Percentiles rank a stretch among this genome's conserved stretches.
Evolutionary conservation across 148 eudicot species (phyloP).

Genomic region (Rhododendron ovatum): DNA sequence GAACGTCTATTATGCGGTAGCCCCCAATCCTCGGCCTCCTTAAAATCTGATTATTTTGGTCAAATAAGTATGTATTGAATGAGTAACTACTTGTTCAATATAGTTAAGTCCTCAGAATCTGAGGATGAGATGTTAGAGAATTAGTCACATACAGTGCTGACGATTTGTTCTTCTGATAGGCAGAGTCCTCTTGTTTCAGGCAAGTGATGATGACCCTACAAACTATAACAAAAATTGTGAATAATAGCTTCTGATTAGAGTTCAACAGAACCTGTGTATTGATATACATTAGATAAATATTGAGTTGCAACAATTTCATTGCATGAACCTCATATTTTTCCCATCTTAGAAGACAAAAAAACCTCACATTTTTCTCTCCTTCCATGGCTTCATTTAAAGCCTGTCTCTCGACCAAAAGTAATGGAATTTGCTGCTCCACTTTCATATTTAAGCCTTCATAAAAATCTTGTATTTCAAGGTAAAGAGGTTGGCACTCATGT

Average conservation of each 20-base stretch:
- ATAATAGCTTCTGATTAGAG: not conserved
- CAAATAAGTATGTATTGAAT: not conserved
- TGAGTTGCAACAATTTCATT: not conserved
- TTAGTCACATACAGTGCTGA: constrained; percentile 61
- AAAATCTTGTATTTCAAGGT: constrained; percentile 90
- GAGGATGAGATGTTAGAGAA: not conserved
- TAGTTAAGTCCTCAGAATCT: not conserved
- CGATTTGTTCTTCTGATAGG: constrained; percentile 95
- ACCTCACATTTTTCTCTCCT: constrained; percentile 83
- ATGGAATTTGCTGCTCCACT: constrained; percentile 85
- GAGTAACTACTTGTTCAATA: not conserved
- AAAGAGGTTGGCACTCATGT: constrained; percentile 90
- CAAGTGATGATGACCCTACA: constrained; percentile 93
- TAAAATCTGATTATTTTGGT: constrained; percentile 43
- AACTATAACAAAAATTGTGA: constrained; percentile 6
- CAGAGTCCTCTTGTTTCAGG: constrained; percentile 99
- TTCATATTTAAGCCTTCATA: constrained; percentile 95
- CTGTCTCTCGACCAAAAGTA: constrained; percentile 94
- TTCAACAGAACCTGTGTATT: not conserved
- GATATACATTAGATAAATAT: not conserved
- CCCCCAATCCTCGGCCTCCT: constrained; percentile 81
- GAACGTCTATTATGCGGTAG: constrained; percentile 61
- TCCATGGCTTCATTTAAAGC: constrained; percentile 99
- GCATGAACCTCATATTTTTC: constrained; percentile 41
- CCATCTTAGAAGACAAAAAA: not conserved